phyloP scores from a whole-genome alignment of 169 alveolate genomes.

The Plasmodium coatneyi region DNA sequence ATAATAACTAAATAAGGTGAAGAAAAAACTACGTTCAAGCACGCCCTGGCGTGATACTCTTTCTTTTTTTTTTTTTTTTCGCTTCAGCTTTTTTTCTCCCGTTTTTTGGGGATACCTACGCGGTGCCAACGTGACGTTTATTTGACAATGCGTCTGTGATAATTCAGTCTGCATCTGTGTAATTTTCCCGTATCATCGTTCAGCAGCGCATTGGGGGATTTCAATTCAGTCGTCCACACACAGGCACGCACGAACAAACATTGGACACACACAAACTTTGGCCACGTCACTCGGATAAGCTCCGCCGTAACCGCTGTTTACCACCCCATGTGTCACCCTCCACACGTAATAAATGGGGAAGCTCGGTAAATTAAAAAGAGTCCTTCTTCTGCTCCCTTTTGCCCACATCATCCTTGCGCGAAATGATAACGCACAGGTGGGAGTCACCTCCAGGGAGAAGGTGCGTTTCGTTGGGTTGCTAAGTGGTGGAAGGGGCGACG shows the following conservation, averaged over 20 bases:
- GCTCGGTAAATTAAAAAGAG: neutral
- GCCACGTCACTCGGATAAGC: neutral
- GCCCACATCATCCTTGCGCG: neutral
- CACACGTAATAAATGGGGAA: conserved; percentile 16
- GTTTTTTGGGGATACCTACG: neutral
- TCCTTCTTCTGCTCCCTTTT: conserved; percentile 2
- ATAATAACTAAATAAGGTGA: neutral
- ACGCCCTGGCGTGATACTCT: neutral
- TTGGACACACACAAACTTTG: neutral
- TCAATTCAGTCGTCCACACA: neutral
- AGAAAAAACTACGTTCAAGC: neutral
- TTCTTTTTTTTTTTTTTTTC: neutral
- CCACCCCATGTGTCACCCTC: neutral
- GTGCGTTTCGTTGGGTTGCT: neutral
- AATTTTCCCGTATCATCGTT: neutral
- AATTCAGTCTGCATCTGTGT: neutral
- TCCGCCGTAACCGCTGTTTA: neutral
- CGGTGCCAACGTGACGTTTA: neutral
- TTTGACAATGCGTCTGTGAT: neutral
- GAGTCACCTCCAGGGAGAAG: neutral
- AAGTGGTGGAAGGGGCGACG: neutral
- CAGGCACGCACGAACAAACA: neutral
- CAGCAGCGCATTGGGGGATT: neutral
- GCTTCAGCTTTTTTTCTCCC: neutral
- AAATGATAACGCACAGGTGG: neutral